Evolutionary conservation across 495 filamentous ascomycete genomes (phyloP).

Genomic region (Penicillium antarcticum): DNA sequence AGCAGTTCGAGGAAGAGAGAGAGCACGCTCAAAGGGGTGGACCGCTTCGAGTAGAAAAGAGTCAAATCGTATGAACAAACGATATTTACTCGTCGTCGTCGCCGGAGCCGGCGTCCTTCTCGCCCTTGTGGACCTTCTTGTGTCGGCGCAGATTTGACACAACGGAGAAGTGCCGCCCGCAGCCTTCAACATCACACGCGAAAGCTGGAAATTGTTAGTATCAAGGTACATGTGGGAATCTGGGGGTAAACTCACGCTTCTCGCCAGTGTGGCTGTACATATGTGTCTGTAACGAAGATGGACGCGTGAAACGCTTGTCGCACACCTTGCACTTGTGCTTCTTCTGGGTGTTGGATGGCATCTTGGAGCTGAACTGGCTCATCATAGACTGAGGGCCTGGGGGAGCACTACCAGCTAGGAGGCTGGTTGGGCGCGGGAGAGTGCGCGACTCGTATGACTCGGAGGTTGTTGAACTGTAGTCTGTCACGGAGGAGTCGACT

Average conservation of each 20-base stretch:
- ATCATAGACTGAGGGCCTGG: slow-evolving; percentile 96
- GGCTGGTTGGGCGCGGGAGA: slow-evolving; percentile 70
- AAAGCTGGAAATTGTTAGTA: slow-evolving; percentile 65
- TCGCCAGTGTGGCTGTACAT: slow-evolving; percentile 99
- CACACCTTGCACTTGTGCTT: slow-evolving; percentile 99
- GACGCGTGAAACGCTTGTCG: slow-evolving; percentile 96
- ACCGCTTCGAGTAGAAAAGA: slow-evolving; percentile 9
- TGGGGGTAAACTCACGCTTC: slow-evolving; percentile 74
- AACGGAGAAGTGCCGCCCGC: slow-evolving; percentile 94
- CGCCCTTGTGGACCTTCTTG: slow-evolving; percentile 93
- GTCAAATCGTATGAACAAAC: slow-evolving; percentile 8
- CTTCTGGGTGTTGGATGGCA: slow-evolving; percentile 94
- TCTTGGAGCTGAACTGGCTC: slow-evolving; percentile 97
- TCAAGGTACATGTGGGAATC: neutral
- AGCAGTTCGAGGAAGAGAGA: neutral
- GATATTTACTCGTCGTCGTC: slow-evolving; percentile 46
- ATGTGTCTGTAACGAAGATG: slow-evolving; percentile 94
- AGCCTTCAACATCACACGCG: slow-evolving; percentile 90
- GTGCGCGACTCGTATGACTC: slow-evolving; percentile 89
- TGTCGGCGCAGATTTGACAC: slow-evolving; percentile 94
- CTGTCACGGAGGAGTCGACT: slow-evolving; percentile 86
- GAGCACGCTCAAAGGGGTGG: slow-evolving; percentile 10
- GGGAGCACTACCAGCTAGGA: slow-evolving; percentile 63
- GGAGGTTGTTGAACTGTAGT: slow-evolving; percentile 83
- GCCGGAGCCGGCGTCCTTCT: slow-evolving; percentile 48